A percentile compares a stretch with the other conserved stretches of the same genome.
These are phyloP conservation scores for Echria macrotheca DNA, from an alignment of 495 filamentous ascomycete genomes.

Conservation along the genomic window DNA sequence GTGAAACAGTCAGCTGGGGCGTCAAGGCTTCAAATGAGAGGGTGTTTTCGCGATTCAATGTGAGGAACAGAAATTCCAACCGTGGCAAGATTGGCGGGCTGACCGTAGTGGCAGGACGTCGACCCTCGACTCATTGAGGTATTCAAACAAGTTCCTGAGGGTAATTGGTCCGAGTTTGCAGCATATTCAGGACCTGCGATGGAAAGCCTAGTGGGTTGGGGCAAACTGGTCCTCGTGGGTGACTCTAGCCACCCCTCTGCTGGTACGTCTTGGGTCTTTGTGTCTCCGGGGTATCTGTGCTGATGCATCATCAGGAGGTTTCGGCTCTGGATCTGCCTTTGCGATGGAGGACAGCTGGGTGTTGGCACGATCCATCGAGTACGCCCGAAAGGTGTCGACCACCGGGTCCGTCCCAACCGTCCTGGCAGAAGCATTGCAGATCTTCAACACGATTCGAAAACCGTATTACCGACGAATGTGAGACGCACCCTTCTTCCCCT, in stretches of 20 bases:
- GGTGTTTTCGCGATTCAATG: conserved; percentile 32
- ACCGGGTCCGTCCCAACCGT: conserved; percentile 6
- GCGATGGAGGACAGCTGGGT: conserved; percentile 49
- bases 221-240: conserved; percentile 43
- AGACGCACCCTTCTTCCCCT: not conserved
- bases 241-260: conserved; percentile 46
- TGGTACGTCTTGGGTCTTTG: not conserved
- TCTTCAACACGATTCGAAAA: conserved; percentile 39
- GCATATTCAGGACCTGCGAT: conserved; percentile 39
- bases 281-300: not conserved
- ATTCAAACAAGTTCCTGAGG: conserved; percentile 31
- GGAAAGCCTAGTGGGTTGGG: conserved; percentile 34
- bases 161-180: conserved; percentile 41
- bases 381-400: conserved; percentile 6
- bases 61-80: not conserved
- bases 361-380: conserved; percentile 38
- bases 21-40: conserved; percentile 39
- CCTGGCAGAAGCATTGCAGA: conserved; percentile 29
- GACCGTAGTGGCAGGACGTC: conserved; percentile 19
- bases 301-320: conserved; percentile 25
- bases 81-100: too few species aligned
- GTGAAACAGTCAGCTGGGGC: conserved; percentile 40
- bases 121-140: conserved; percentile 32
- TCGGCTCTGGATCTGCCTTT: conserved; percentile 47
- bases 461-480: conserved; percentile 43